phyloP scores from a whole-genome alignment of 495 filamentous ascomycete species.

The Penicillium angulare region DNA sequence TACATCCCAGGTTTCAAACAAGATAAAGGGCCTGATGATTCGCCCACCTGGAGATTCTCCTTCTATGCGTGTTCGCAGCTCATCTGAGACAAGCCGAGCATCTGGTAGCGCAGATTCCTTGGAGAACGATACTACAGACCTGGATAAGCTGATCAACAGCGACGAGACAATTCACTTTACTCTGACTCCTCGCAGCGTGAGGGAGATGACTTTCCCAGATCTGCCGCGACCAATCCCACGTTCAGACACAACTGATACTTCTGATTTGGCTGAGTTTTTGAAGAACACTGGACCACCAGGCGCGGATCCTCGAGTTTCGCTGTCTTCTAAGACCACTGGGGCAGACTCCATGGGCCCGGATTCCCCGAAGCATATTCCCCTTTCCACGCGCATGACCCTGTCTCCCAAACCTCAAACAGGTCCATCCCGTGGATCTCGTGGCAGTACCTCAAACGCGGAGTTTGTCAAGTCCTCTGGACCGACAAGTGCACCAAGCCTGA shows the following conservation, averaged over 20 bases:
- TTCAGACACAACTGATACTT: constrained; percentile 34
- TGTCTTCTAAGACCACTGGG: constrained; percentile 23
- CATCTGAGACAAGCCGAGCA: constrained; percentile 47
- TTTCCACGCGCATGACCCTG: constrained; percentile 25
- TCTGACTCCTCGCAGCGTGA: constrained; percentile 83
- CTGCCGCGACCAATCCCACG: constrained; percentile 33
- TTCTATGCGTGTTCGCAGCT: constrained; percentile 42
- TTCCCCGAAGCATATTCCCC: constrained; percentile 28
- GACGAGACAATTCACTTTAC: constrained; percentile 93
- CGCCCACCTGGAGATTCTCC: constrained; percentile 43
- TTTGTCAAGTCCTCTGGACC: constrained; percentile 86
- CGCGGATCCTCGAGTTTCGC: constrained; percentile 24
- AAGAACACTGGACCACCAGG: constrained; percentile 34
- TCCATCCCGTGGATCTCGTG: constrained; percentile 66
- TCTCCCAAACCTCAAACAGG: constrained; percentile 29
- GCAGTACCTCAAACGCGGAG: constrained; percentile 69
- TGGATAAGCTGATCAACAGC: constrained; percentile 88
- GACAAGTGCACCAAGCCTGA: constrained; percentile 11
- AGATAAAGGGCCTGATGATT: constrained; percentile 52
- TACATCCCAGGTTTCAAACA: constrained; percentile 51
- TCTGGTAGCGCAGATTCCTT: constrained; percentile 36
- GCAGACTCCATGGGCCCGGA: constrained; percentile 24
- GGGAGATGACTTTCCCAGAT: constrained; percentile 68
- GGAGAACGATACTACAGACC: constrained; percentile 53
- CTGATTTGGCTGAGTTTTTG: constrained; percentile 39